Conservation (phyloP, 2,329 filamentous ascomycete genomes). For the Onygenales sp. region DNA sequence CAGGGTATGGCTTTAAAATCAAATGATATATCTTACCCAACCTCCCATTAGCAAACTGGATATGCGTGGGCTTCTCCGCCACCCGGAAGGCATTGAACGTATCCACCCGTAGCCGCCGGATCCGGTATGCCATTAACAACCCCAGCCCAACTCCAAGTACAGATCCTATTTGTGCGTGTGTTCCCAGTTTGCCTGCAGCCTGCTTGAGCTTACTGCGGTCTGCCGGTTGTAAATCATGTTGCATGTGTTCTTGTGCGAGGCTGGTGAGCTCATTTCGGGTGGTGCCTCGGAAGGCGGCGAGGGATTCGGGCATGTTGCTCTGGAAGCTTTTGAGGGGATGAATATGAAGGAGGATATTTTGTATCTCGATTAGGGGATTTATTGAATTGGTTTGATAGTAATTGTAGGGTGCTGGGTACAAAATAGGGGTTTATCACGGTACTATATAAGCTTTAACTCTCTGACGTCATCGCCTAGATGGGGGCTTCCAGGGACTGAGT, state of each 20-base stretch:
- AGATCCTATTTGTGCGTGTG: constrained; percentile 50
- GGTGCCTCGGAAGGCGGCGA: constrained; percentile 39
- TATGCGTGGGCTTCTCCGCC: constrained; percentile 51
- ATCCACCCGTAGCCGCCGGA: constrained; percentile 46
- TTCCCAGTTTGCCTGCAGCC: constrained; percentile 47
- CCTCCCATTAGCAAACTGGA: constrained; percentile 53
- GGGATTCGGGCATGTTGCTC: constrained; percentile 30
- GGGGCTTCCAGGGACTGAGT: not conserved
- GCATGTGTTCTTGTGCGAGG: constrained; percentile 49
- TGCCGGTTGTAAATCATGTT: constrained; percentile 47
- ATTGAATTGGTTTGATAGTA: too few relatives aligned
- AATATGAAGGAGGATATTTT: too few relatives aligned
- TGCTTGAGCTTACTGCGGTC: constrained; percentile 50
- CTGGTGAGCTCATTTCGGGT: constrained; percentile 42
- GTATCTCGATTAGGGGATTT: too few relatives aligned
- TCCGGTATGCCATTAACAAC: constrained; percentile 46
- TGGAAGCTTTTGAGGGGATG: not conserved
- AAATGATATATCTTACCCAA: constrained; percentile 33
- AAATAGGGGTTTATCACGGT: too few relatives aligned
- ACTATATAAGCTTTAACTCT: not conserved
- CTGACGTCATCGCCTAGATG: not conserved
- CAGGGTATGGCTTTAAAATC: not conserved
- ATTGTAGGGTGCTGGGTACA: too few relatives aligned
- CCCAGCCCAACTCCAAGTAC: constrained; percentile 52
- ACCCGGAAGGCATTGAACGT: constrained; percentile 55